Evolutionary conservation across 176 grass and related monocot species (phyloP), one percentile per base, ranked within the genome.

Genomic region (Triticum aestivum): DNA sequence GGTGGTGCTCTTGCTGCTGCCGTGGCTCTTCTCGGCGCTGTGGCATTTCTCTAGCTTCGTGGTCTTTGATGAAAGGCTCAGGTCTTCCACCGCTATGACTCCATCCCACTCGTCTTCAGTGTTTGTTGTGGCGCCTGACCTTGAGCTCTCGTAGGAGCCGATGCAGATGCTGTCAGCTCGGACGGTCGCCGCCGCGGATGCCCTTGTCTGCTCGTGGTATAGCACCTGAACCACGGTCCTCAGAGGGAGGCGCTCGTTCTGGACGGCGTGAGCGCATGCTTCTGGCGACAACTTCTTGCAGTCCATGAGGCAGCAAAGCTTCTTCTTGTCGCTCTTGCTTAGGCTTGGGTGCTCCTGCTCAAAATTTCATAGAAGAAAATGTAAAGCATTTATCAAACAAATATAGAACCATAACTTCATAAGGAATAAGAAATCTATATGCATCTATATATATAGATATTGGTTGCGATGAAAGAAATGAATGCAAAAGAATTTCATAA

Each of bases 161-260:
- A 90, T 81, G 69, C 83, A 85, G 20, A 84, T 88, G 69, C 91
- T 98, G 54, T 92, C 93, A 9, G 91, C 87, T 45, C 90, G 91
- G 86, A 83, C 75, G 17, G 91, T 92, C 15, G 87, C 91, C 20
- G 82, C 83, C 11, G 90, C 90, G 30, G 88, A 91, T 49, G 92
- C 77, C 69, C 94, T 93, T 33, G 91, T 84, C 76, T 99, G 97
- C 87, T 99, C 92, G 4, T 92, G 85, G 93, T 91, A 99, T 1
- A 99, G 87, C 65, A 99, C 92, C 83, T 96, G 97, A 54, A 99
- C 94, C 56, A 96, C 94, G 23, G 91, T 85, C 38, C 97, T 91
- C 61, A 96, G 82, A 30, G 97, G 97, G 6, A 99, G 92, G 23
- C 94, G 94, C 72, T 99, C 97, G 11, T 99, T 99, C 94, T 99